Evolutionary conservation across 148 eudicot genomes (phyloP), one percentile per base, ranked within the genome.

Genomic region (Rhododendron griersonianum): DNA sequence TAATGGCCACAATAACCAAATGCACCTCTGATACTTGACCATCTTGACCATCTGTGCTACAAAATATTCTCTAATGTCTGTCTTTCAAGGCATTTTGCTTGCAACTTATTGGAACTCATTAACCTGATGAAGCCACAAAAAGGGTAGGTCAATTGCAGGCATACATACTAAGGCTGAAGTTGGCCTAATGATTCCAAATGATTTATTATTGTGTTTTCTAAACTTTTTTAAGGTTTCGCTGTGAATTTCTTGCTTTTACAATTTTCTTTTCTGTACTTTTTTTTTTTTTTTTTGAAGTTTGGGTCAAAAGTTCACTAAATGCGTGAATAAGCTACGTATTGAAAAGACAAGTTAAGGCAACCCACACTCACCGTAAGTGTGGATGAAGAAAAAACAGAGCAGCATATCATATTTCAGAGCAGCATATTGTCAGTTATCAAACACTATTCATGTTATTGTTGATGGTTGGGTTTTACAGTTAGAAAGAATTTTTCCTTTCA

Each of bases 121-220:
- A 23, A 47, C 81, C 81, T 78, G 81, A 78, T 45, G 15, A 78
- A 10, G n/a, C 18, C 81, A 78, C 28, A 77, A 77, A 76, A 44
- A 77, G n/a, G 25, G 47, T 18, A 81, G 6, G 25, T 53, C 45
- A 30, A 16, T 7, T 81, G 41, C 15, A 53, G 35, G 69, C n/a
- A 11, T 18, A 25, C 13, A 67, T 67, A 25, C 74, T 28, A 67
- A 67, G 65, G 65, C 65, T 59, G 65, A 19, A 59, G n/a, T 59
- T 59, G 65, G 65, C 65, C 65, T 59, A 59, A 59, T 59, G n/a
- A 59, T 59, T 59, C 9, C 19, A 59, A 19, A 19, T 59, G 23
- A 59, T 19, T 21, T 7, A 59, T 0, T 47, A 47, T 47, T 9
- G 50, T 47, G 50, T 47, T 47, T 51, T 51, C 14, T 51, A 3